Percentiles rank a stretch among this genome's conserved stretches.
Conservation (phyloP, 352 stramenopile species). For the Achlya hypogyna region DNA sequence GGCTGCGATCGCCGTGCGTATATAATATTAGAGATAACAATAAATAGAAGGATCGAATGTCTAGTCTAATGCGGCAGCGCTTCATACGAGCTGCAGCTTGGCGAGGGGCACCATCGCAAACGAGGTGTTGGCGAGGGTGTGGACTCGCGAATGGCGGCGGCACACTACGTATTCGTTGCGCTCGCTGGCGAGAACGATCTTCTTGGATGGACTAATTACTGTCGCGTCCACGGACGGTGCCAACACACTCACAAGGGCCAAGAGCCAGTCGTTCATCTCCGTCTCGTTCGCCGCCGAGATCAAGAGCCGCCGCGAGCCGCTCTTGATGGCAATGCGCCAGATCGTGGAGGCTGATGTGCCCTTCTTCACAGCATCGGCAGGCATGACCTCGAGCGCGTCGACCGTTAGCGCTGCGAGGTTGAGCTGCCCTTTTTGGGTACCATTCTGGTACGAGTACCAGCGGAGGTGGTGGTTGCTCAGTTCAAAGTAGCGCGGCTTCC, state of each 20-base stretch:
- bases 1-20: neutral
- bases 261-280: constrained; percentile 81
- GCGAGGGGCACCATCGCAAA: neutral
- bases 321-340: constrained; percentile 69
- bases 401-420: constrained; percentile 49
- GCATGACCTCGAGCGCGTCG: constrained; percentile 69
- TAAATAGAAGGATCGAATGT: neutral
- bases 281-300: constrained; percentile 67
- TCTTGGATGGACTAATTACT: neutral
- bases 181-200: neutral
- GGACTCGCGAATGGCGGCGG: neutral
- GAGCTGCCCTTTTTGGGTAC: constrained; percentile 62
- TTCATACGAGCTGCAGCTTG: neutral
- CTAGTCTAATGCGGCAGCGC: no score
- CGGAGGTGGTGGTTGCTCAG: constrained; percentile 45
- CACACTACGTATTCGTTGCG: neutral
- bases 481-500: constrained; percentile 77
- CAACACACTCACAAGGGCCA: constrained; percentile 24
- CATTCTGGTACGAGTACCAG: constrained; percentile 74
- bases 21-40: neutral
- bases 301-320: constrained; percentile 44
- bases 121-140: neutral
- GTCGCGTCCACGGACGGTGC: neutral
- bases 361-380: constrained; percentile 63
- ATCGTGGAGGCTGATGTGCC: constrained; percentile 64